Evolutionary conservation across 2,329 filamentous ascomycete genomes (phyloP), one percentile per base, ranked within the genome.

Genomic region (Neopestalotiopsis sp.): DNA sequence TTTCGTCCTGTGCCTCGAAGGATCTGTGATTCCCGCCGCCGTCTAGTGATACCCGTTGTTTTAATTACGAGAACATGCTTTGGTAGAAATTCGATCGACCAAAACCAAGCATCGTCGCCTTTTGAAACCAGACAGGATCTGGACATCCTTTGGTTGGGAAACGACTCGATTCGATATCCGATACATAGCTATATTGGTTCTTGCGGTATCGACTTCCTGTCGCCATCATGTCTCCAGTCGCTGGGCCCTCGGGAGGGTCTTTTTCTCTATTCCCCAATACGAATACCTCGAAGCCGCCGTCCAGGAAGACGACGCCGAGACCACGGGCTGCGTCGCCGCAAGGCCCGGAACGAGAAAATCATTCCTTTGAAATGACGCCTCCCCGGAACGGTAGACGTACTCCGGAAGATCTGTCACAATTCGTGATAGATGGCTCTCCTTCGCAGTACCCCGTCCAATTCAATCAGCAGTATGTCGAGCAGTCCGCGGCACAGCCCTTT

Each of bases 261-360:
- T 88, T 89, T 77, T 89, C 87, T 70, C 83, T 89, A 70, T 89
- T 89, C 74, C 87, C 87, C 34, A 89, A 82, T 72, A 83, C 86
- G 28, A 84, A 78, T 72, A 42, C 68, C 12, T 74, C 76, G 59
- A 81, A 81, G 69, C 80, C 83, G 24, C 81, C 82, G 65, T 81
- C 82, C 30, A 78, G 84, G 71, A 85, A 80, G 70, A 83, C 84
- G 63, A 80, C 80, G 1, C 78, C 82, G n/a, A 73, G 72, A 65
- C 73, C 76, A 45, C 77, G 76, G 61, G 71, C 73, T 58, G 71
- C 65, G 14, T 75, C 76, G 49, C 73, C 76, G 24, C 75, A 77
- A 61, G 77, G 76, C 45, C 62, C 57, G 3, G 72, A 72, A 62
- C 72, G 72, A 61, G 73, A 73, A 65, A 73, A 71, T 28, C 71